Base-by-base conservation (phyloP, 106 monocot genomes). In the Apostasia shenzhenica region DNA sequence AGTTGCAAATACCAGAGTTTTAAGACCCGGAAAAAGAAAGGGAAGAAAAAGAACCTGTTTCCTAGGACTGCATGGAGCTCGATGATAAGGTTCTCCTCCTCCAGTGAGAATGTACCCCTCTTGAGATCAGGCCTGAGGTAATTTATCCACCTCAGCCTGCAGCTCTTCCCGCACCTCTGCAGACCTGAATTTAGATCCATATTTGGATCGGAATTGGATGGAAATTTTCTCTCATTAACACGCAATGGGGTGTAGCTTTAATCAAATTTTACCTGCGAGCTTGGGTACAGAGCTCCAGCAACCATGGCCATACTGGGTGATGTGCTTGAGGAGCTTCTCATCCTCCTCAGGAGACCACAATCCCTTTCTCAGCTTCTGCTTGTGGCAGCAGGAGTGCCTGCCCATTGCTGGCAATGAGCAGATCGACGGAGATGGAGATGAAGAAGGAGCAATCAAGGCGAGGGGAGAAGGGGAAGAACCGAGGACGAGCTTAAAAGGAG, bases 121-220 rank as follows among this genome's bases (percentile, higher is more conserved):
- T 95, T 95, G 9, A 95, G 71, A 45, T 91, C 94, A 49, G 91
- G 76, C 68, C 85, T 75, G 7, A 95, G 77, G 60, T 95, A 95
- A 63, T 95, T 95, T 64, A 91, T 88, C 94, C 94, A 94, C 48
- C 94, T 82, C 67, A 94, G 57, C 47, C 94, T 84, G 69, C 94
- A 95, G 73, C 94, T 95, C 74, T 95, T 95, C 43, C 94, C 94
- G 76, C 94, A 95, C 61, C 94, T 88, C 80, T 88, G 87, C 42
- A 85, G 59, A 55, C 85, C 85, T 85, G 76, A 54, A 53, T 50
- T 41, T 2, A 38, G 67, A 12, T 68, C 54, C 67, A 53, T 4
- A 59, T 2, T 12, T 61, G 61, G 14, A 0, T 50, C 49, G 57
- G 14, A 59, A 39, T 53, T 50, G 38, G 14, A 61, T 38, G 14